Base-by-base conservation (phyloP, 2,329 filamentous ascomycete genomes). In the Claviceps pusilla region DNA sequence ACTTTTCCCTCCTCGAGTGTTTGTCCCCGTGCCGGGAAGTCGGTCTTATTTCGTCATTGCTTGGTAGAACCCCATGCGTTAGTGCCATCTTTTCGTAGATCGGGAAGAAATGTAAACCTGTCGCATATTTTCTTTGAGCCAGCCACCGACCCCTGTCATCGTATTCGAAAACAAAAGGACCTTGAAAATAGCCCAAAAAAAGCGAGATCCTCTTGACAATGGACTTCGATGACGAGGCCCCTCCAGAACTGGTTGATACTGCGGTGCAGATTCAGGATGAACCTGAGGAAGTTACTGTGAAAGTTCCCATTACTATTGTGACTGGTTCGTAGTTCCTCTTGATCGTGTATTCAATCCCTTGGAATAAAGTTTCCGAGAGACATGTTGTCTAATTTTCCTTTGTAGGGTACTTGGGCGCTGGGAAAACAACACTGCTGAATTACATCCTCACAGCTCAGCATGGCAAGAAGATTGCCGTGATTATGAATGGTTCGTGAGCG, bases 391-490 rank as follows among this genome's bases (percentile, higher is more conserved):
- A 29, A 54, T 46, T 28, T 28, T 14, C 16, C 4, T n/a, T 16
- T 33, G 2, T 58, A 93, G 89, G 93, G 3, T 98, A 98, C 65
- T 78, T 98, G 4, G 93, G 93, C 19, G 89, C 93, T 9, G 93
- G 93, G 19, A 98, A 98, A 70, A 97, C 91, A 0, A 97, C 91
- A 0, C 71, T 97, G 35, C 75, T 98, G 56, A 97, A 98, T 68
- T 95, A 97, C 68, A 97, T 98, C 57, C 75, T 98, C 52, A 95
- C 86, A 33, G 89, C 90, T 55, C 84, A 91, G 57, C 93, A 98
- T 76, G 91, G 91, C 68, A 97, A 97, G 76, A 95, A 89, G 65
- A 93, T 98, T 67, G 93, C 93, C 11, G 93, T 98, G 14, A 97
- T 98, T 55, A 80, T 98, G 73, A 98, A 98, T 69, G 89, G 88